Evolutionary conservation across 2,329 filamentous ascomycete genomes (phyloP), one percentile per base, ranked within the genome.

Genomic region (Aotearoamyces nothofagi): DNA sequence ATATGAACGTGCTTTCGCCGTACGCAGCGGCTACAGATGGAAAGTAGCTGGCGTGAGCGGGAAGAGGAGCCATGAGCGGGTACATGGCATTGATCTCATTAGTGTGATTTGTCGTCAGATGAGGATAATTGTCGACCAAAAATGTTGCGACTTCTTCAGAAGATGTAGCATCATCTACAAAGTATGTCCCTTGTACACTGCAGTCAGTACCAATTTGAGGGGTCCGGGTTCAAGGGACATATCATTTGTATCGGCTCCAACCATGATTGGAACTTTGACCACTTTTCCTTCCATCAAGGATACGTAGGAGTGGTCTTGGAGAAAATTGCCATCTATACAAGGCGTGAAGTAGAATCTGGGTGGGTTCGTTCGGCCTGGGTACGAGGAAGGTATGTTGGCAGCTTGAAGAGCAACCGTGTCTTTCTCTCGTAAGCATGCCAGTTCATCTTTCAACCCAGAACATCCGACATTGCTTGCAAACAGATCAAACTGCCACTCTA

Each of bases 1-100:
- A 64, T 15, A 47, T 55, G 37, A 65, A 64, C 2, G 60, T 64
- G 5, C 61, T 47, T 31, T 67, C 60, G 4, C 64, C 63, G 15
- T 47, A 47, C 17, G 53, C 48, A 11, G 52, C 49, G 3, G 56
- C 49, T 0, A 57, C 54, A 1, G 55, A 50, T 2, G 50, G 46
- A 26, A 56, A 58, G 30, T 52, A 56, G 9, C 44, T 34, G 2
- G 36, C 43, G 38, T 51, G 42, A 29, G 43, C 23, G n/a, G 49
- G 45, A 3, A 54, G 27, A 2, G 47, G 38, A 2, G 41, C 4
- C 30, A 41, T 41, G 23, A 50, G 24, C 15, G 48, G 27, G 33
- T 49, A 48, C 35, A 45, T 47, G 3, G 40, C 38, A 15, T 49
- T 46, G 11, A 58, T 49, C 4, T 37, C 26, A 13, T 33, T 27